These are phyloP conservation scores for Magnolia officinalis DNA, from an alignment of 164 flowering plant species.

Conservation along the genomic window DNA sequence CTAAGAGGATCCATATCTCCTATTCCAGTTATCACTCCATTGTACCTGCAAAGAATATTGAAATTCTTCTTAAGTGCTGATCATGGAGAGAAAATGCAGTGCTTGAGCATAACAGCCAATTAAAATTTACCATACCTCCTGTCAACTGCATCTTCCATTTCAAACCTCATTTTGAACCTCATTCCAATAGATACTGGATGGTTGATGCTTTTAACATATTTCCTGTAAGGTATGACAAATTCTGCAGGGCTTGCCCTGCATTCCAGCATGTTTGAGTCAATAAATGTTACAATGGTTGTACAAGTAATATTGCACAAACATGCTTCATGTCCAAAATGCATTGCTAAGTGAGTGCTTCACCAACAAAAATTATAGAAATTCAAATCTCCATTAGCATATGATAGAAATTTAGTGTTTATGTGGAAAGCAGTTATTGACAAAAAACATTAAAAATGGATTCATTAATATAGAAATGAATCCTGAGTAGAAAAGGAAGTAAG, in stretches of 20 bases:
- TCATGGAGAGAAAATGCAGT: not conserved
- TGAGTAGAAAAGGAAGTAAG: too few relatives aligned
- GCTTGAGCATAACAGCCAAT: not conserved
- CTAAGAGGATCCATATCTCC: conserved; percentile 68
- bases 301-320: too few relatives aligned
- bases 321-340: too few relatives aligned
- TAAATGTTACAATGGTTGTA: too few relatives aligned
- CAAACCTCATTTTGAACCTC: conserved; percentile 77
- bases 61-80: not conserved
- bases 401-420: too few relatives aligned
- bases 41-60: conserved; percentile 45
- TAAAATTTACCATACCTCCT: conserved; percentile 52
- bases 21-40: conserved; percentile 72
- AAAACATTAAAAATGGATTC: too few relatives aligned
- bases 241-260: conserved; percentile 81
- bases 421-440: too few relatives aligned
- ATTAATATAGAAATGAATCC: too few relatives aligned
- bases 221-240: conserved; percentile 65
- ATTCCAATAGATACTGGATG: conserved; percentile 57
- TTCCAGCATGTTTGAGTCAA: not conserved
- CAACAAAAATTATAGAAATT: not conserved
- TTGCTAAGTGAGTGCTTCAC: not conserved
- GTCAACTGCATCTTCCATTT: conserved; percentile 80
- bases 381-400: too few relatives aligned
- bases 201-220: conserved; percentile 57